These are phyloP conservation scores for Dispira simplex DNA, from an alignment of 192 early-diverging fungal genomes.

Conservation along the genomic window DNA sequence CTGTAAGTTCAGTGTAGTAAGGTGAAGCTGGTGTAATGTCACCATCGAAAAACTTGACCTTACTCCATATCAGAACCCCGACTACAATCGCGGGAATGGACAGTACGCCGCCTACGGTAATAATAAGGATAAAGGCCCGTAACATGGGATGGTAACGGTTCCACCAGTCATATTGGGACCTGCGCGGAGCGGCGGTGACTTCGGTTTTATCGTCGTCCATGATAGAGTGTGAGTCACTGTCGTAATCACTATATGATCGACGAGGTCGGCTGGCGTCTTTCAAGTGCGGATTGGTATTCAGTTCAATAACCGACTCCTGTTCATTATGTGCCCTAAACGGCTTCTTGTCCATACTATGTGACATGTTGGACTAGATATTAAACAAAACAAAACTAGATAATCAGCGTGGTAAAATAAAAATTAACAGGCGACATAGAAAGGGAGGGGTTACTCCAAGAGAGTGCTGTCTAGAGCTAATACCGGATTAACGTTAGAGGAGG, in stretches of 20 bases:
- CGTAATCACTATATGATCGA: conserved; percentile 17
- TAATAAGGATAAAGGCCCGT: conserved; percentile 34
- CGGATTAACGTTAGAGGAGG: too few species aligned
- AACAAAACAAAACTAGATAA: too few species aligned
- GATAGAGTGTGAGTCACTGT: conserved; percentile 21
- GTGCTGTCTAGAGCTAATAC: too few species aligned
- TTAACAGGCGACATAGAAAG: too few species aligned
- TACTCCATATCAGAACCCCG: conserved; percentile 21
- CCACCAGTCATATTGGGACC: conserved; percentile 12
- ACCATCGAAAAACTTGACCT: conserved; percentile 17
- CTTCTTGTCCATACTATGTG: not conserved
- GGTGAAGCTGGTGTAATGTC: not conserved
- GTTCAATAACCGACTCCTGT: conserved; percentile 6
- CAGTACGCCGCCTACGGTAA: conserved; percentile 30
- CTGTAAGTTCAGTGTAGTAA: conserved; percentile 20
- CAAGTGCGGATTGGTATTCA: not conserved
- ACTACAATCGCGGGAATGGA: conserved; percentile 33
- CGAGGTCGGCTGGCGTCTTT: not conserved
- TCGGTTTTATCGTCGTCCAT: conserved; percentile 18
- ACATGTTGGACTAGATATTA: not conserved
- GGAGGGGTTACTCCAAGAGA: too few species aligned
- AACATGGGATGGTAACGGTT: conserved; percentile 39
- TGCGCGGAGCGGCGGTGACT: conserved; percentile 11
- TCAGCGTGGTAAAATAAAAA: too few species aligned
- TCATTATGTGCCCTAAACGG: not conserved